A percentile compares a stretch with the other conserved stretches of the same genome.
These are phyloP conservation scores for Sabuloglossum arenarium DNA, from an alignment of 495 filamentous ascomycete species.

Conservation along the genomic window DNA sequence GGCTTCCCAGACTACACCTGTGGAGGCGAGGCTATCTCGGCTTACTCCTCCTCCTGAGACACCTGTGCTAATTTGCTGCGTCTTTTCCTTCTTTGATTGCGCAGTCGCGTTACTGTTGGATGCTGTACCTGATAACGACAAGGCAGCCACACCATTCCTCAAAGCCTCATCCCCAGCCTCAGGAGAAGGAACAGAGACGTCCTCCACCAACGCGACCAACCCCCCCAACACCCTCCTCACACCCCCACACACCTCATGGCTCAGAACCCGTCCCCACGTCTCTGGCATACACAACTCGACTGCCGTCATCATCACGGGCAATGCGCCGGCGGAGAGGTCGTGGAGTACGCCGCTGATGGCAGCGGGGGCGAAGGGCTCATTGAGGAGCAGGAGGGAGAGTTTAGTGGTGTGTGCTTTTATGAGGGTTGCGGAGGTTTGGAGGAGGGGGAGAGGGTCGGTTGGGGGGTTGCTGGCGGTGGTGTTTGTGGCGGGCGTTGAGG, in stretches of 20 bases:
- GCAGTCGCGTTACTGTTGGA: slow-evolving; percentile 6
- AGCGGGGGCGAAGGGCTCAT: slow-evolving; percentile 59
- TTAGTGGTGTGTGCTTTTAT: slow-evolving; percentile 72
- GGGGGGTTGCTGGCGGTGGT: slow-evolving; percentile 11
- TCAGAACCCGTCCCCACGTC: slow-evolving; percentile 35
- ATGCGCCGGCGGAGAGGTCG: slow-evolving; percentile 39
- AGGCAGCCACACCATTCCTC: background rate
- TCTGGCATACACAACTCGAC: slow-evolving; percentile 37
- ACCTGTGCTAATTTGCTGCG: too few relatives aligned
- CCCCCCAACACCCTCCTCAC: slow-evolving; percentile 20
- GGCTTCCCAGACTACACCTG: slow-evolving; percentile 42
- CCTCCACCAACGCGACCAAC: slow-evolving; percentile 18
- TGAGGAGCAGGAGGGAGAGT: slow-evolving; percentile 69
- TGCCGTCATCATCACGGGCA: slow-evolving; percentile 51
- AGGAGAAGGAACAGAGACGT: slow-evolving; percentile 13
- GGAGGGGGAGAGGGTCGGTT: slow-evolving; percentile 34
- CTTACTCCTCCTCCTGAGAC: slow-evolving; percentile 10
- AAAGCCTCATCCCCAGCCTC: slow-evolving; percentile 5
- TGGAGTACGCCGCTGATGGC: slow-evolving; percentile 47
- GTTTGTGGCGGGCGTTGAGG: background rate
- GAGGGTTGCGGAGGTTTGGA: slow-evolving; percentile 40
- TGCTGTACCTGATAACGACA: too few relatives aligned
- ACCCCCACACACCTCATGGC: slow-evolving; percentile 25
- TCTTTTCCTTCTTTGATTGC: slow-evolving; percentile 12
- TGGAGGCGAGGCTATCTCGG: slow-evolving; percentile 17